These are phyloP conservation scores for Penicillium capsulatum DNA, from an alignment of 2,329 filamentous ascomycete species.

Conservation along the genomic window DNA sequence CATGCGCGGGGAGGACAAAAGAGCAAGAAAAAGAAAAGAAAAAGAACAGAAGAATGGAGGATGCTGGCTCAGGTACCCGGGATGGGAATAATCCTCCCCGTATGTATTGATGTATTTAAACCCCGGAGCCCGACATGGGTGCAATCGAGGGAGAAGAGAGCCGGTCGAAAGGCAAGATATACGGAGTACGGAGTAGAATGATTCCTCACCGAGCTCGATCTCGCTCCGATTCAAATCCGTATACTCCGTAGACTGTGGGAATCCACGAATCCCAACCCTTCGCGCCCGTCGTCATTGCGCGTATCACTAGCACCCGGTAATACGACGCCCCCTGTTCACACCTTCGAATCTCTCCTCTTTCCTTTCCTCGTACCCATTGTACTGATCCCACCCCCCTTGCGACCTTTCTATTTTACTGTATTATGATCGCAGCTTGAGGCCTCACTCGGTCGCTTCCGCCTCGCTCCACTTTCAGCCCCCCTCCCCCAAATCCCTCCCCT, in stretches of 20 bases:
- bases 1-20: neutral
- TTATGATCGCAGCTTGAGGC: constrained; percentile 26
- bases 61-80: constrained; percentile 8
- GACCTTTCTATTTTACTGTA: constrained; percentile 11
- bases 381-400: constrained; percentile 8
- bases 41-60: neutral
- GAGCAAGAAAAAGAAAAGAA: constrained; percentile 1
- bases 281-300: too few species aligned
- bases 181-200: too few species aligned
- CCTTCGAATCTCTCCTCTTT: constrained; percentile 14
- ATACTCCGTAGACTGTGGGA: too few species aligned
- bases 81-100: constrained; percentile 3
- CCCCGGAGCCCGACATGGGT: too few species aligned
- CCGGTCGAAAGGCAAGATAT: too few species aligned
- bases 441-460: constrained; percentile 16
- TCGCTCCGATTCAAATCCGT: too few species aligned
- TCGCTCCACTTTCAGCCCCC: constrained; percentile 21
- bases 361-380: constrained; percentile 7
- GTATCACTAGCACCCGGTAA: neutral
- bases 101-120: constrained; percentile 6
- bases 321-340: constrained; percentile 8
- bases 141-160: too few species aligned
- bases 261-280: too few species aligned
- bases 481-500: constrained; percentile 8
- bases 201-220: too few species aligned